These are phyloP conservation scores for Phoma sp. DNA, from an alignment of 2,329 filamentous ascomycete species.

Conservation along the genomic window DNA sequence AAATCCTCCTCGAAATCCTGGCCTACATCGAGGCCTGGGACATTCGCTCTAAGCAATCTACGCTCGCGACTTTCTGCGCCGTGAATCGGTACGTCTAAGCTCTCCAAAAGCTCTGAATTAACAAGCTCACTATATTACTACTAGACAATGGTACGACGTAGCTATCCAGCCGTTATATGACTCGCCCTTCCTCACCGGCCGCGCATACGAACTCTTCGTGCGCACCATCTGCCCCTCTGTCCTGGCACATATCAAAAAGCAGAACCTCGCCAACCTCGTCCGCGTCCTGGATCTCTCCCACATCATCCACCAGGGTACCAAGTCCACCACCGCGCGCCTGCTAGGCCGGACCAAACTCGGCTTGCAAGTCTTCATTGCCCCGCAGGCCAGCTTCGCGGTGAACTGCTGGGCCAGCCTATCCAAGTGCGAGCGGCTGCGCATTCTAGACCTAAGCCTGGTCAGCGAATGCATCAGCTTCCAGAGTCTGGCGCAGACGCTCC, in stretches of 20 bases:
- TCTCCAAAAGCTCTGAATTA: neutral
- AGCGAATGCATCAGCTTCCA: slow-evolving; percentile 57
- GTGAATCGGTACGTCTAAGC: slow-evolving; percentile 32
- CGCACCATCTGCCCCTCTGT: slow-evolving; percentile 61
- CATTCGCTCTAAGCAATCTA: slow-evolving; percentile 49
- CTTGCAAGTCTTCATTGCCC: slow-evolving; percentile 62
- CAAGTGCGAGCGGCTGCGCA: slow-evolving; percentile 58
- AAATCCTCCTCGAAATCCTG: slow-evolving; percentile 60
- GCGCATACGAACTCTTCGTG: slow-evolving; percentile 61
- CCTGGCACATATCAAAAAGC: slow-evolving; percentile 56
- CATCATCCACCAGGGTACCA: slow-evolving; percentile 65
- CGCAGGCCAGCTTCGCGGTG: slow-evolving; percentile 62
- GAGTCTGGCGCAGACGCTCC: slow-evolving; percentile 58
- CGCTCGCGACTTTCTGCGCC: slow-evolving; percentile 59
- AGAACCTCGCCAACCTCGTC: slow-evolving; percentile 58
- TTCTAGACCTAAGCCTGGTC: slow-evolving; percentile 61
- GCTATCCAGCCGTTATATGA: slow-evolving; percentile 60
- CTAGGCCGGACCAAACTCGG: slow-evolving; percentile 60
- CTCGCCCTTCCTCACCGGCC: slow-evolving; percentile 57
- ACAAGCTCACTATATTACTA: slow-evolving; percentile 7
- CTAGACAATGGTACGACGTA: slow-evolving; percentile 62
- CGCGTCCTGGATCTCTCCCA: slow-evolving; percentile 58
- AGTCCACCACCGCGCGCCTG: slow-evolving; percentile 63
- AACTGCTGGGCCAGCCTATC: slow-evolving; percentile 63
- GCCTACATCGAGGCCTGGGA: slow-evolving; percentile 47